phyloP scores from a whole-genome alignment of 2,329 filamentous ascomycete genomes.

The Periconia sp. region DNA sequence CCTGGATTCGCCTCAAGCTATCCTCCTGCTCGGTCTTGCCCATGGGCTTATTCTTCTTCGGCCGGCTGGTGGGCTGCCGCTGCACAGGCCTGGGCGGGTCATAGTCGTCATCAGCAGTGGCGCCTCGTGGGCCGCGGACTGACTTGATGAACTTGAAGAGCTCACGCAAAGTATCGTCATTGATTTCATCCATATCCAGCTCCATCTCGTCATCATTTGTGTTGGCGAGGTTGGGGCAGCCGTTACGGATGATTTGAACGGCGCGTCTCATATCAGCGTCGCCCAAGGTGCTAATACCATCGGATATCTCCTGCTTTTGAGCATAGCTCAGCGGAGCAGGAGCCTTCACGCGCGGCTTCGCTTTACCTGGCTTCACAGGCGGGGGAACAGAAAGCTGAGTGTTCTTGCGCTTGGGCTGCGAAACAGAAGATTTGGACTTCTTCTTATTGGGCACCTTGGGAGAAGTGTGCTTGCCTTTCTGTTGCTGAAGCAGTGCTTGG shows the following conservation, averaged over 20 bases:
- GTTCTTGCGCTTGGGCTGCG: conserved; percentile 33
- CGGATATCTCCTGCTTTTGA: conserved; percentile 91
- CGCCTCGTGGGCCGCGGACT: conserved; percentile 41
- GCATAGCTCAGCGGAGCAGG: conserved; percentile 72
- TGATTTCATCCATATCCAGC: conserved; percentile 68
- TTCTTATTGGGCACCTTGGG: conserved; percentile 51
- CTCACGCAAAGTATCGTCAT: conserved; percentile 60
- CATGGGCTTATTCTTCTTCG: conserved; percentile 80
- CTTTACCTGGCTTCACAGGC: conserved; percentile 42
- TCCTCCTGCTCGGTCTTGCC: conserved; percentile 73
- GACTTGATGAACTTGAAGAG: conserved; percentile 61
- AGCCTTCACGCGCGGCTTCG: conserved; percentile 60
- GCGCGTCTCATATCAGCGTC: conserved; percentile 79
- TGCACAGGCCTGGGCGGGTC: conserved; percentile 49
- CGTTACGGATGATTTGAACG: conserved; percentile 87
- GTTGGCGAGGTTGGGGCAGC: conserved; percentile 70
- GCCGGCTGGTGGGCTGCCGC: conserved; percentile 54
- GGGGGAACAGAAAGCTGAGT: conserved; percentile 35
- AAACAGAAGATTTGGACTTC: conserved; percentile 52
- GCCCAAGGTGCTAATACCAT: conserved; percentile 81
- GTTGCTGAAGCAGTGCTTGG: conserved; percentile 55
- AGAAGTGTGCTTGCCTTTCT: conserved; percentile 60
- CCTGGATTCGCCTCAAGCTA: conserved; percentile 68
- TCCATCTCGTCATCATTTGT: conserved; percentile 66
- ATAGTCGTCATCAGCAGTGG: conserved; percentile 56